Percentiles rank a stretch among this genome's conserved stretches.
phyloP scores from a whole-genome alignment of 2,329 filamentous ascomycete species.

The Phyllosticta capitalensis region DNA sequence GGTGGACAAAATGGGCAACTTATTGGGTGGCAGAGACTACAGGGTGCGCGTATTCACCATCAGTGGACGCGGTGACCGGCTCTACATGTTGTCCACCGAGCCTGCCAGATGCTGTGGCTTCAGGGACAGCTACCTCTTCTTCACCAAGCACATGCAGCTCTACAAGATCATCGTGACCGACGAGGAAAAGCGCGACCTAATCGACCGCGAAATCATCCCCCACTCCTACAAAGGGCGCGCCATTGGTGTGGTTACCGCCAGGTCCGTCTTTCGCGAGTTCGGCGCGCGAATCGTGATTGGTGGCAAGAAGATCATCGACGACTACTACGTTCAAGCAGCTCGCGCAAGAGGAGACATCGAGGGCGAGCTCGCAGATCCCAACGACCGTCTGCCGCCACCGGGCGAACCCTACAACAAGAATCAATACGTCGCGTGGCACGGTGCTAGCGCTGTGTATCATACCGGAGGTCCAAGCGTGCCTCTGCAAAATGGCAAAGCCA shows the following conservation, averaged over 20 bases:
- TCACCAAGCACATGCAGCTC: conserved; percentile 91
- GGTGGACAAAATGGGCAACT: conserved; percentile 79
- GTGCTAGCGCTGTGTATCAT: conserved; percentile 92
- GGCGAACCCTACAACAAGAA: conserved; percentile 96
- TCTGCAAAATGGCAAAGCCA: conserved; percentile 59
- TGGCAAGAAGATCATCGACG: conserved; percentile 74
- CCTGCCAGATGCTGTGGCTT: conserved; percentile 95
- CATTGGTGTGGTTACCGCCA: conserved; percentile 91
- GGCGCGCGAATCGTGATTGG: conserved; percentile 90
- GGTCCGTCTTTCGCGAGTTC: conserved; percentile 95
- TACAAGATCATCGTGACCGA: conserved; percentile 98
- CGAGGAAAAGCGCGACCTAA: conserved; percentile 93
- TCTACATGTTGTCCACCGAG: conserved; percentile 98
- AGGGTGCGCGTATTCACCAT: conserved; percentile 93
- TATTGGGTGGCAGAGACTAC: conserved; percentile 80
- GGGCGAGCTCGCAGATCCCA: conserved; percentile 83
- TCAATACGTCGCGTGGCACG: conserved; percentile 97
- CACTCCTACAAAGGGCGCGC: conserved; percentile 97
- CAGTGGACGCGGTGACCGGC: conserved; percentile 66
- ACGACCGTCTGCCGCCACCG: conserved; percentile 64
- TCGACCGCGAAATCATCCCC: conserved; percentile 88
- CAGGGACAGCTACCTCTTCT: conserved; percentile 96
- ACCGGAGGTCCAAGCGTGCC: conserved; percentile 70
- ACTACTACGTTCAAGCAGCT: conserved; percentile 74
- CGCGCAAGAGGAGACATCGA: conserved; percentile 71